Evolutionary conservation across 345 rosid genomes (phyloP), one percentile per base, ranked within the genome.

Genomic region (Lagerstroemia speciosa): DNA sequence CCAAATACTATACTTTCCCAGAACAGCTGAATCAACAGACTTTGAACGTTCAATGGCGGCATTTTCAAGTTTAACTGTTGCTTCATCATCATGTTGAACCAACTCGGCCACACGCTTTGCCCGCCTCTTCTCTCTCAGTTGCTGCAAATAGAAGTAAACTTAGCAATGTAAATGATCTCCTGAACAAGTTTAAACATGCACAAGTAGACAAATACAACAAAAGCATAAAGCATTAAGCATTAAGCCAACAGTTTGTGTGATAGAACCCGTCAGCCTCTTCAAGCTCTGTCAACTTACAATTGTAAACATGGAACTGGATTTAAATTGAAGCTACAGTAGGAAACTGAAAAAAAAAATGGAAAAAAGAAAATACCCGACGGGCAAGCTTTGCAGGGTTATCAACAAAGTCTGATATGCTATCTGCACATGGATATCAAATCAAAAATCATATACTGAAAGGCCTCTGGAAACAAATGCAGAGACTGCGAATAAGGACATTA

Each of bases 1-100:
- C 99, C 99, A 95, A 72, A 92, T 82, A 80, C 82, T 95, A 78
- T 92, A 95, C 78, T 92, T 95, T 15, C 99, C 99, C 69, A 95
- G 81, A 76, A 92, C 89, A 17, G 98, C 92, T 53, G 97, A 88
- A 67, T 95, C 99, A 73, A 95, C 99, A 40, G 93, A 86, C 73
- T 92, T 92, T 32, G 99, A 90, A 30, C 89, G 92, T 74, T 95
- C 97, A 71, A 92, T 87, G 73, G 98, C 98, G 7, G 98, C 89
- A 80, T 86, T 95, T 80, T 95, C 99, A 60, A 95, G 88, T 78
- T 87, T 95, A 53, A 90, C 75, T 72, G 76, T 66, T 16, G 86
- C 84, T 76, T 88, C 97, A 73, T 85, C 87, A 66, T 88, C 92
- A 73, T 83, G 90, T 64, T 77, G 85, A 64, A 83, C 72, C 78